Evolutionary conservation across 1,139 yeast species (phyloP), one percentile per base, ranked within the genome.

Genomic region (Lodderomyces theae): DNA sequence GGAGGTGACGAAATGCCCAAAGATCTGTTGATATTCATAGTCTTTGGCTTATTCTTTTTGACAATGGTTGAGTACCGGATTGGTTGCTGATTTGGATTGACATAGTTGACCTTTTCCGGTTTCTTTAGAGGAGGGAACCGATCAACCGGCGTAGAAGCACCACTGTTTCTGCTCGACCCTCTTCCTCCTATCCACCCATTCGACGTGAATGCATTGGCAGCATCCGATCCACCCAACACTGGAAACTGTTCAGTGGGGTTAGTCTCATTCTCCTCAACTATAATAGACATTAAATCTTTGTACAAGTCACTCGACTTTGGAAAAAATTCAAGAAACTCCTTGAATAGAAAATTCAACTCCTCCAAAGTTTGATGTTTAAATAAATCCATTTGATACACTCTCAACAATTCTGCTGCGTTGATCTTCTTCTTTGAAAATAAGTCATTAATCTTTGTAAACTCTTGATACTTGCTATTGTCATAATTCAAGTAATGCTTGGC

Each of bases 401-500:
- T 51, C 11, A 77, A 56, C 25, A 88, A 60, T 12, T 75, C 80
- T 4, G 57, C 49, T 0, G 84, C 82, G 7, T 70, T 58, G 1
- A 84, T 53, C 17, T 67, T 63, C 39, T 73, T 70, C 23, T 71
- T 61, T 38, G 70, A 68, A 56, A 66, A 87, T 11, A 66, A 58
- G 17, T 64, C 63, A 54, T 83, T 86, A 16, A 77, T 47, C 1
- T 63, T 61, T 23, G 62, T 58, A 56, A 88, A 88, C 40, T 65
- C 58, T 10, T 69, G 63, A 49, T 80, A 69, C 26, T 69, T 67
- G 9, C 61, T 58, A 5, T 63, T 61, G 29, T 81, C 74, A 49
- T 83, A 79, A 41, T 77, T 72, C 43, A 86, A 65, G 55, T 85
- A 85, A 58, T 83, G 88, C 57, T 82, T 81, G 0, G 96, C 96